These are phyloP conservation scores for Aspergillus sp. DNA, from an alignment of 2,329 filamentous ascomycete genomes.

Conservation along the genomic window DNA sequence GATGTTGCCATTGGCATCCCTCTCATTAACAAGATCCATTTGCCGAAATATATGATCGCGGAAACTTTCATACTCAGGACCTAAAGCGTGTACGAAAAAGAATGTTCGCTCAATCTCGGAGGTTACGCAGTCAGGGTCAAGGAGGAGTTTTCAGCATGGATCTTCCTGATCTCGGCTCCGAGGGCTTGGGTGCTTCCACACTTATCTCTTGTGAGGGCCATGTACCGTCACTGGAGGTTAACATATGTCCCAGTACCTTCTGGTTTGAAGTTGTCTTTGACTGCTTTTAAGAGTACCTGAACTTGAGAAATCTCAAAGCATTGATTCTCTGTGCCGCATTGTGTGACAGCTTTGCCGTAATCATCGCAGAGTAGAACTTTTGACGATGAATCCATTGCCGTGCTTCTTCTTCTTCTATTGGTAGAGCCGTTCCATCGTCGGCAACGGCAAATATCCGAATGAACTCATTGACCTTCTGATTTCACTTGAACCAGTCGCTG, in stretches of 20 bases:
- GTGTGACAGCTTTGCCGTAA: neutral
- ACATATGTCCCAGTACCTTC: neutral
- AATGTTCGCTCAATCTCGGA: too few relatives aligned
- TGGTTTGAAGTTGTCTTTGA: neutral
- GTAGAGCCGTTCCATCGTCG: neutral
- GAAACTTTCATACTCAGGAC: neutral
- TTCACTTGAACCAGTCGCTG: neutral
- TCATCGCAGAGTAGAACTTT: neutral
- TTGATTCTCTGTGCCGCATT: neutral
- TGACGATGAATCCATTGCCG: neutral
- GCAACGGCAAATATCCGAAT: neutral
- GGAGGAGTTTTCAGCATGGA: neutral
- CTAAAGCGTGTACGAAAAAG: neutral
- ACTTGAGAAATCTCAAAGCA: neutral
- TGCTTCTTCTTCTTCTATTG: neutral
- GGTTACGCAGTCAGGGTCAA: too few relatives aligned
- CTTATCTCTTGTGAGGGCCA: neutral
- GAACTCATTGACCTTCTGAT: conserved; percentile 1
- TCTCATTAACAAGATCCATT: conserved; percentile 1
- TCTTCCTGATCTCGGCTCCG: neutral
- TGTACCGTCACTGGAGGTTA: neutral
- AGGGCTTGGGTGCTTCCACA: neutral
- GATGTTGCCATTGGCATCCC: neutral
- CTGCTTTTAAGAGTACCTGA: neutral
- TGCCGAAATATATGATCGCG: conserved; percentile 1